phyloP scores from a whole-genome alignment of 192 early-diverging fungal species.

The Backusella westeae region DNA sequence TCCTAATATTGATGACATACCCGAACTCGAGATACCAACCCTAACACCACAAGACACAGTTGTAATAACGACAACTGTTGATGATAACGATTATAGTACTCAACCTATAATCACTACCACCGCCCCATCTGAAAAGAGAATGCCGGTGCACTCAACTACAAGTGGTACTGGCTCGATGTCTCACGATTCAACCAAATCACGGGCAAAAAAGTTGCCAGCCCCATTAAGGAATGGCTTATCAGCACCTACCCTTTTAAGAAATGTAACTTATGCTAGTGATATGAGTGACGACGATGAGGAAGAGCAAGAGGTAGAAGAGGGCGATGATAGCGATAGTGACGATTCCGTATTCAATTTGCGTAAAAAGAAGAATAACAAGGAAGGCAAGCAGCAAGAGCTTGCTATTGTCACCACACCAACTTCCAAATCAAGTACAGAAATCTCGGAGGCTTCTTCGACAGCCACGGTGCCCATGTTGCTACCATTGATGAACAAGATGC shows the following conservation, averaged over 20 bases:
- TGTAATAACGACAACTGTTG: neutral
- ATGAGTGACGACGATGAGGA: conserved; percentile 2
- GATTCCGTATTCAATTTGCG: neutral
- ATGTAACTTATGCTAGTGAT: conserved; percentile 17
- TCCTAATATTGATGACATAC: conserved; percentile 4
- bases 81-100: neutral
- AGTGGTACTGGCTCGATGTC: neutral
- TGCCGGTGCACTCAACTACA: neutral
- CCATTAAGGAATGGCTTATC: neutral
- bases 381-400: neutral
- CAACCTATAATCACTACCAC: neutral
- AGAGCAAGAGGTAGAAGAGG: neutral
- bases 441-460: neutral
- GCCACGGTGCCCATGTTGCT: neutral
- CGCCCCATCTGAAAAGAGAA: neutral
- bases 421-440: conserved; percentile 5
- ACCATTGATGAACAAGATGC: neutral
- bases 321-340: neutral
- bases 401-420: neutral
- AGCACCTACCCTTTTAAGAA: conserved; percentile 1
- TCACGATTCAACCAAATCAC: neutral
- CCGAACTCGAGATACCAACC: neutral
- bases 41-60: neutral
- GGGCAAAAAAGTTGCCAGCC: neutral
- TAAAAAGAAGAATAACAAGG: neutral